Evolutionary conservation across 2,329 filamentous ascomycete species (phyloP), one percentile per base, ranked within the genome.

Genomic region (Ophiocordyceps camponoti-rufipedis): DNA sequence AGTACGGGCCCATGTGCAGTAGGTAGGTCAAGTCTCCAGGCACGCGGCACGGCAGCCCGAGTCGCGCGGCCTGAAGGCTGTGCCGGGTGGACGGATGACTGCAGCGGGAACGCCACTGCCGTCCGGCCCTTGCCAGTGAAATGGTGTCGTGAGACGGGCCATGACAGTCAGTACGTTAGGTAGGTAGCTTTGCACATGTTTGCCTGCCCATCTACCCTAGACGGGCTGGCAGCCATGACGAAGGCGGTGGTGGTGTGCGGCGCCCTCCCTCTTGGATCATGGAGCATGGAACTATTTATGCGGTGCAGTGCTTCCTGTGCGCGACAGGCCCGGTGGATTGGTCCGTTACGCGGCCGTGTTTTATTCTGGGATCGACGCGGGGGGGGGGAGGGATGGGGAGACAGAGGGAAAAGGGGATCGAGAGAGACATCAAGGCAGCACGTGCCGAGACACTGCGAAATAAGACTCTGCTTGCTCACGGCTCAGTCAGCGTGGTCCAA

Each of bases 31-130:
- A 16, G 16, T 7, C 29, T 29, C 42, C 29, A 11, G 14, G 16
- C n/a, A n/a, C 28, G 43, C 45, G 41, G 42, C 33, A 43, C 42
- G 42, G 29, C 38, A 44, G 42, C 19, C 19, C 35, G 46, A 47
- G 46, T 42, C 11, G 14, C 9, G 28, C 39, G 46, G 43, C 42
- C 46, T 47, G 38, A 47, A 47, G 40, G 28, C 11, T 47, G 46
- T 44, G 46, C 46, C 31, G 38, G 16, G 35, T 41, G 18, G 38
- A 28, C 33, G 28, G 28, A 44, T 42, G 46, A 47, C 46, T 44
- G 46, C 46, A 47, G 43, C 41, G 28, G 35, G 33, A 38, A 38
- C 33, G 33, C 33, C 33, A 38, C 14, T 38, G 33, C 33, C 33
- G 33, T 38, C 33, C 33, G 33, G 33, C 33, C 5, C 33, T n/a